Conservation (phyloP, 2,329 filamentous ascomycete genomes). For the Calcarisporium arbuscula region DNA sequence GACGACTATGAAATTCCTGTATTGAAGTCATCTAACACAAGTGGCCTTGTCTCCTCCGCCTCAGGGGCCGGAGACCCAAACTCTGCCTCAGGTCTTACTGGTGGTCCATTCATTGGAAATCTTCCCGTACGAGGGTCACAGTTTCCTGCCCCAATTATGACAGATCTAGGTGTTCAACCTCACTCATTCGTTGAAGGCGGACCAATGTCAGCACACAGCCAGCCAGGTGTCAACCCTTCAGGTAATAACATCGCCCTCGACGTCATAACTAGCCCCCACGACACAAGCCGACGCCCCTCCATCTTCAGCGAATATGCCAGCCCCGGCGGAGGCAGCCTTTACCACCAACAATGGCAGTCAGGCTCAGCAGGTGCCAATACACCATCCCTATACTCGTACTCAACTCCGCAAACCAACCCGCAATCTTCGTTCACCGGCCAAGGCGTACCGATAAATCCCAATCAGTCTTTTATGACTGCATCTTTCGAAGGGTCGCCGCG, state of each 20-base stretch:
- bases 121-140: constrained; percentile 37
- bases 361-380: constrained; percentile 33
- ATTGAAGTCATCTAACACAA: constrained; percentile 26
- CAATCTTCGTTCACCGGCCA: constrained; percentile 24
- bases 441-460: constrained; percentile 24
- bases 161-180: constrained; percentile 35
- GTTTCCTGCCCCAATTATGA: constrained; percentile 34
- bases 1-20: constrained; percentile 33
- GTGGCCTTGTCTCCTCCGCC: too few species aligned
- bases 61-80: too few species aligned
- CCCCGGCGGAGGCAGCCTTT: constrained; percentile 32
- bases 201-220: constrained; percentile 25
- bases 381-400: constrained; percentile 40
- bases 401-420: constrained; percentile 28
- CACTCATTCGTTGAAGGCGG: constrained; percentile 34
- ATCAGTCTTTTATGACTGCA: constrained; percentile 24
- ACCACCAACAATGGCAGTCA: constrained; percentile 38
- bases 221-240: constrained; percentile 25
- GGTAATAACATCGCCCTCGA: constrained; percentile 35
- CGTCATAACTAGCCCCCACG: constrained; percentile 38
- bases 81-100: constrained; percentile 23
- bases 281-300: constrained; percentile 39
- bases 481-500: constrained; percentile 29
- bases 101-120: constrained; percentile 33
- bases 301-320: constrained; percentile 40